Conservation (phyloP, 225 moss, liverwort and hornwort genomes). For the Anthoceros angustus region DNA sequence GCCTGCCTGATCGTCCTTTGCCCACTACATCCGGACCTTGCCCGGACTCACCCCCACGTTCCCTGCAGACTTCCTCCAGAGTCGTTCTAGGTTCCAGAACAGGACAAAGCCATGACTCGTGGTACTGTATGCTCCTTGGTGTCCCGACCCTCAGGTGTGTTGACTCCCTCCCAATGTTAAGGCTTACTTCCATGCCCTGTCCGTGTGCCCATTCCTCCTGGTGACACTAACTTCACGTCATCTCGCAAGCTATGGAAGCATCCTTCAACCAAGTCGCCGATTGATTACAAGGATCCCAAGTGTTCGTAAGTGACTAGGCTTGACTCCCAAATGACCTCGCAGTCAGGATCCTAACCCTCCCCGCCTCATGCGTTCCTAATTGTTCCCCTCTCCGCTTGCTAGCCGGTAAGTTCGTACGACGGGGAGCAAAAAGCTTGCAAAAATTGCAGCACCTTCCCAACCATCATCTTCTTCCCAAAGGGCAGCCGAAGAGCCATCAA, state of each 20-base stretch:
- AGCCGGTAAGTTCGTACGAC: constrained; percentile 83
- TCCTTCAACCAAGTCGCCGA: constrained; percentile 64
- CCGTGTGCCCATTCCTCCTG: neutral
- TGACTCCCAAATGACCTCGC: neutral
- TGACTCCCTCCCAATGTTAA: neutral
- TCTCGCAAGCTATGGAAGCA: constrained; percentile 60
- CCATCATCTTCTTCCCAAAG: constrained; percentile 70
- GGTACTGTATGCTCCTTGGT: constrained; percentile 92
- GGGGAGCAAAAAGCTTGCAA: constrained; percentile 61
- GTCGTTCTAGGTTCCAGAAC: no score
- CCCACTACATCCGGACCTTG: no score
- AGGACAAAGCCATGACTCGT: constrained; percentile 42
- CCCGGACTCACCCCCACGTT: no score
- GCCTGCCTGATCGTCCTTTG: no score
- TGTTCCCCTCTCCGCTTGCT: constrained; percentile 10
- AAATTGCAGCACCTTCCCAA: constrained; percentile 73
- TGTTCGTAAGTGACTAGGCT: constrained; percentile 31
- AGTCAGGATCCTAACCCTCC: neutral
- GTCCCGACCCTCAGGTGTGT: constrained; percentile 56
- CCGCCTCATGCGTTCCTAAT: neutral
- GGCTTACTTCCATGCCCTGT: neutral
- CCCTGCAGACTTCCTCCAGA: no score
- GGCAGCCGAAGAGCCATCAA: constrained; percentile 59
- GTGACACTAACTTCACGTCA: neutral
- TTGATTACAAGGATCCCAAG: constrained; percentile 39